Percentiles rank a stretch among this genome's conserved stretches.
These are phyloP conservation scores for Brasenia schreberi DNA, from an alignment of 164 flowering plant species.

Conservation along the genomic window DNA sequence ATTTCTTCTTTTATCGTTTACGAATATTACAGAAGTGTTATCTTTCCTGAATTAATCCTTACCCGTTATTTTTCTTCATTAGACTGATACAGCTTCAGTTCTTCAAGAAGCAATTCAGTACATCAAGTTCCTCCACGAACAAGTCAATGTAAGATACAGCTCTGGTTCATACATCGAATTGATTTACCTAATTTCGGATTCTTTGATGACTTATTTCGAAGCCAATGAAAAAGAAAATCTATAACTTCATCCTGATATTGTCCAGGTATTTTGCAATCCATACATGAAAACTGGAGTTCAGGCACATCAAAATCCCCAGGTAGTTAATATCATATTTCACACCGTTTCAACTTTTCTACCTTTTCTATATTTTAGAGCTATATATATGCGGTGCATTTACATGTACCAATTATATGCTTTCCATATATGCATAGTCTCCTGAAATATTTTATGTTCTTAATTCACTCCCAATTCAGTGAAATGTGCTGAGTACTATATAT, in stretches of 20 bases:
- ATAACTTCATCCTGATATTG: background rate
- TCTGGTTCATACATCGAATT: too few relatives aligned
- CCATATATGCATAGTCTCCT: background rate
- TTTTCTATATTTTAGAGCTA: too few relatives aligned
- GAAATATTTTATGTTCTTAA: too few relatives aligned
- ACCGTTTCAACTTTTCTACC: background rate
- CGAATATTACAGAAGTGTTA: background rate
- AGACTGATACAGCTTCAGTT: constrained; percentile 57
- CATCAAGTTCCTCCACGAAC: constrained; percentile 78
- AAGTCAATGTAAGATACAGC: constrained; percentile 37
- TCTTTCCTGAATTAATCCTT: constrained; percentile 4
- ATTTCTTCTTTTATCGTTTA: background rate
- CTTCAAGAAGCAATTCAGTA: constrained; percentile 73
- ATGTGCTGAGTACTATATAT: too few relatives aligned
- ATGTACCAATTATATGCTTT: background rate
- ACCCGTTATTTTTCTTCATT: constrained; percentile 2
- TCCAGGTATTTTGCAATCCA: constrained; percentile 52
- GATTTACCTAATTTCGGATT: background rate
- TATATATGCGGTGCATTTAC: background rate
- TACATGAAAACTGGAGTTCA: constrained; percentile 56
- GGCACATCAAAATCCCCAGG: constrained; percentile 8
- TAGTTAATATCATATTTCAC: background rate
- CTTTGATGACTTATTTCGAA: background rate
- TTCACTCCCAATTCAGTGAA: too few relatives aligned
- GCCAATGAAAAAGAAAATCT: background rate